These are phyloP conservation scores for Apiotrichum mycotoxinovorans DNA, from an alignment of 1,284 basidiomycete species.

Conservation along the genomic window DNA sequence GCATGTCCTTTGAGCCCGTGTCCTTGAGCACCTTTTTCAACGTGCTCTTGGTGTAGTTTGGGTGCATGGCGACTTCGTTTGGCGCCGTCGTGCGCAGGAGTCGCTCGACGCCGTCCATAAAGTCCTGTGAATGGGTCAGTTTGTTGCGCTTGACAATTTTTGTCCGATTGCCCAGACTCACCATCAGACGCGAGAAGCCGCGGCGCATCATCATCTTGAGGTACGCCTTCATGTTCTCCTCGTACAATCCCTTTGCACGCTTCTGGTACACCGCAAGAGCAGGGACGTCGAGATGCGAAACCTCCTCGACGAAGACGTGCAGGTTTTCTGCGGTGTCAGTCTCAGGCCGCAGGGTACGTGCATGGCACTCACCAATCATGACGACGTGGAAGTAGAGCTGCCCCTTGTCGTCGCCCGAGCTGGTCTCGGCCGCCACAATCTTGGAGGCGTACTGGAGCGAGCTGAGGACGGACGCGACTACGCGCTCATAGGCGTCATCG, in stretches of 20 bases:
- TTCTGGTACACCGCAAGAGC: constrained; percentile 67
- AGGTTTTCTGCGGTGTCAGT: constrained; percentile 71
- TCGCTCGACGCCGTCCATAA: constrained; percentile 86
- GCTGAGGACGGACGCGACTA: constrained; percentile 86
- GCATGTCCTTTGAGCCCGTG: constrained; percentile 78
- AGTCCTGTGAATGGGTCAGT: constrained; percentile 61
- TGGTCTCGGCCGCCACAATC: constrained; percentile 63
- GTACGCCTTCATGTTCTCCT: constrained; percentile 80
- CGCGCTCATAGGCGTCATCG: constrained; percentile 79
- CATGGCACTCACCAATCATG: constrained; percentile 72
- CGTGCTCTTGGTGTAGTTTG: constrained; percentile 69
- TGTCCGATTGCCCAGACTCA: too few species aligned
- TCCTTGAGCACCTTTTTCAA: constrained; percentile 85
- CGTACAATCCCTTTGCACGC: constrained; percentile 76
- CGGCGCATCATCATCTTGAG: constrained; percentile 81
- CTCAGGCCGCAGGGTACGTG: neutral
- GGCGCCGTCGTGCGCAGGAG: constrained; percentile 76
- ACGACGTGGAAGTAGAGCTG: constrained; percentile 95
- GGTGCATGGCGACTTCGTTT: constrained; percentile 72
- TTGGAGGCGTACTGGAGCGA: constrained; percentile 92
- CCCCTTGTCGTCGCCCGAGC: constrained; percentile 83
- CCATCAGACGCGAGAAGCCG: constrained; percentile 82
- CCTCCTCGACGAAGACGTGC: constrained; percentile 84
- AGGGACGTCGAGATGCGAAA: constrained; percentile 56
- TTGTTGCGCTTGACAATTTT: too few species aligned